Evolutionary conservation across 1,284 basidiomycete genomes (phyloP).

Genomic region (Naganishia liquefaciens): DNA sequence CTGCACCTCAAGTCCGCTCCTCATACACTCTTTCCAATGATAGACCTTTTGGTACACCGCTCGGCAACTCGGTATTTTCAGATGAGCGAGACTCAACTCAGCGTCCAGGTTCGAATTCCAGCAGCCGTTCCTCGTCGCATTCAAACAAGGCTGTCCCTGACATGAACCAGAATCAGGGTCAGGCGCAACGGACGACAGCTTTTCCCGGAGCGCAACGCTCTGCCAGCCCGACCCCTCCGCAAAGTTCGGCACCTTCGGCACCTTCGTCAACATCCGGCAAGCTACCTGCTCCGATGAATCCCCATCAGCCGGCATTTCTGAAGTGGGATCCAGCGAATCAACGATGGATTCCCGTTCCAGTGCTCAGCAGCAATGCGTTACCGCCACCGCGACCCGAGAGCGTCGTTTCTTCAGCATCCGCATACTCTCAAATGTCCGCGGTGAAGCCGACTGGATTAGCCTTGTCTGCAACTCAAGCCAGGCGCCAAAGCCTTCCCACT

Average conservation of each 20-base stretch:
- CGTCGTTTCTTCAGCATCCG: constrained; percentile 32
- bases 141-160: background rate
- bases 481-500: constrained; percentile 30
- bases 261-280: background rate
- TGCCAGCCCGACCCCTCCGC: constrained; percentile 18
- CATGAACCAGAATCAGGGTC: background rate
- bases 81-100: background rate
- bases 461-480: constrained; percentile 18
- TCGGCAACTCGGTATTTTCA: background rate
- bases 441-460: background rate
- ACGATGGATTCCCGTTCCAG: constrained; percentile 31
- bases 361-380: constrained; percentile 1
- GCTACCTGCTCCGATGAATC: constrained; percentile 27
- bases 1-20: background rate
- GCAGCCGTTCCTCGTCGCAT: constrained; percentile 20
- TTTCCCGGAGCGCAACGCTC: background rate
- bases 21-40: background rate
- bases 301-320: constrained; percentile 30
- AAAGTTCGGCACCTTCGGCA: constrained; percentile 11
- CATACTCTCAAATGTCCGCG: constrained; percentile 32
- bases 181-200: background rate
- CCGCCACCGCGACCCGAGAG: constrained; percentile 16
- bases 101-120: constrained; percentile 7
- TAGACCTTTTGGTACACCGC: background rate
- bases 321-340: constrained; percentile 33